These are phyloP conservation scores for Diospyros kaki DNA, from an alignment of 148 eudicot genomes.

Conservation along the genomic window DNA sequence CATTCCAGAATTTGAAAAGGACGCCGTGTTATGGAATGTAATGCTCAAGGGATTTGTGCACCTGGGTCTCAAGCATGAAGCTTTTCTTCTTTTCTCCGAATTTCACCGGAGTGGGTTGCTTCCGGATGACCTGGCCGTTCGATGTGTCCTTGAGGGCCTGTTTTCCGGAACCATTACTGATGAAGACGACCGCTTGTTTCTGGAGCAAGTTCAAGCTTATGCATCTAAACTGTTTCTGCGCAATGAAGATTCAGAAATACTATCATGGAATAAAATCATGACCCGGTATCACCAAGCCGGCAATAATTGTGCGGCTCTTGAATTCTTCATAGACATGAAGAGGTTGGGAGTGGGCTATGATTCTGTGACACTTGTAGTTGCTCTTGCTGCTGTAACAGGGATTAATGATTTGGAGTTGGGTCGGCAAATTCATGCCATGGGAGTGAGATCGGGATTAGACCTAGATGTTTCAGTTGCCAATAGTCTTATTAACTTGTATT, in stretches of 20 bases:
- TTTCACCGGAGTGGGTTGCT: constrained; percentile 13
- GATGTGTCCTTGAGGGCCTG: constrained; percentile 2
- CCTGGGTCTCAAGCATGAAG: constrained; percentile 6
- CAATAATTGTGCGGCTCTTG: too few species aligned
- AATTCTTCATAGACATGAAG: too few species aligned
- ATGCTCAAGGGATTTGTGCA: constrained; percentile 14
- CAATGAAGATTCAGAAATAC: too few species aligned
- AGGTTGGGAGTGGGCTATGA: too few species aligned
- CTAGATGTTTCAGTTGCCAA: constrained; percentile 8
- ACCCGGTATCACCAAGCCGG: too few species aligned
- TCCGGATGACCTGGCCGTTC: constrained; percentile 8
- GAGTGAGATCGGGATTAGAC: constrained; percentile 8
- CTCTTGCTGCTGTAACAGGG: too few species aligned
- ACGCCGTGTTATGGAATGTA: constrained; percentile 21
- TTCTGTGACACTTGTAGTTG: too few species aligned
- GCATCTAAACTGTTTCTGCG: too few species aligned
- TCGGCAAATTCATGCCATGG: too few species aligned
- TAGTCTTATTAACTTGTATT: constrained; percentile 21
- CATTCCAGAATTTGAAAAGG: constrained; percentile 13
- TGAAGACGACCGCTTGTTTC: not conserved
- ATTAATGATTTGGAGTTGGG: too few species aligned
- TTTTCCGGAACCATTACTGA: not conserved
- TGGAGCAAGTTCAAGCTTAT: not conserved
- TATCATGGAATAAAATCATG: too few species aligned
- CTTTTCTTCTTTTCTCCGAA: constrained; percentile 9